phyloP scores from a whole-genome alignment of 1,284 basidiomycete species.

The Ceratorhiza oryzae-sativae region DNA sequence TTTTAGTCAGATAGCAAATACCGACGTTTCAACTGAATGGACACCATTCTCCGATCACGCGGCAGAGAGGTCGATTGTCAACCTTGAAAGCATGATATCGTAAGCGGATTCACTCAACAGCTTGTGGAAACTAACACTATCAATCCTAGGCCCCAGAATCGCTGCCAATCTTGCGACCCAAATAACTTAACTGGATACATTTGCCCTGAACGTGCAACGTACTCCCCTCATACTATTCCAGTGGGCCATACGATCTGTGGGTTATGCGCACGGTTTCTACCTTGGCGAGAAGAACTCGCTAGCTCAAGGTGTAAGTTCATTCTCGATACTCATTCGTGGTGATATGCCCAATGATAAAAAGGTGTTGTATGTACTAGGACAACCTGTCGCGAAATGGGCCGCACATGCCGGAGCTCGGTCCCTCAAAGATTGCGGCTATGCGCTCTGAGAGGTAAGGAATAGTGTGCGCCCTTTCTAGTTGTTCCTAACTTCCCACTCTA shows the following conservation, averaged over 20 bases:
- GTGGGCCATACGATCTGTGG: conserved; percentile 22
- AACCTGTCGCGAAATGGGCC: conserved; percentile 16
- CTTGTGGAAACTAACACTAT: neutral
- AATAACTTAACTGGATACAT: conserved; percentile 16
- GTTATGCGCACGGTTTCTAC: conserved; percentile 18
- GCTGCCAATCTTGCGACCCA: conserved; percentile 19
- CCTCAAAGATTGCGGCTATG: conserved; percentile 3
- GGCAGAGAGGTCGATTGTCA: neutral
- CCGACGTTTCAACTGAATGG: neutral
- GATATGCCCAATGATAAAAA: neutral
- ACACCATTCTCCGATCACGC: neutral
- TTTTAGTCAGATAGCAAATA: neutral
- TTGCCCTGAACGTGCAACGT: neutral
- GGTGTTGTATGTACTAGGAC: conserved; percentile 29
- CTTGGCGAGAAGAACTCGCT: conserved; percentile 7
- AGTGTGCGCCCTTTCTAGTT: too few species aligned
- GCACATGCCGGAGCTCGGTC: neutral
- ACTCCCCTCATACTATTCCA: conserved; percentile 3
- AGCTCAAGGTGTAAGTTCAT: conserved; percentile 10
- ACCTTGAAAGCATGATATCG: neutral
- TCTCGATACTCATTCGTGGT: neutral
- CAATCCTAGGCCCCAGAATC: neutral
- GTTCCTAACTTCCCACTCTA: neutral
- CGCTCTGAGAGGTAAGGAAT: conserved; percentile 11
- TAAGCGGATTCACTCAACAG: neutral